phyloP scores from a whole-genome alignment of 352 stramenopile species.

The Albugo laibachii region DNA sequence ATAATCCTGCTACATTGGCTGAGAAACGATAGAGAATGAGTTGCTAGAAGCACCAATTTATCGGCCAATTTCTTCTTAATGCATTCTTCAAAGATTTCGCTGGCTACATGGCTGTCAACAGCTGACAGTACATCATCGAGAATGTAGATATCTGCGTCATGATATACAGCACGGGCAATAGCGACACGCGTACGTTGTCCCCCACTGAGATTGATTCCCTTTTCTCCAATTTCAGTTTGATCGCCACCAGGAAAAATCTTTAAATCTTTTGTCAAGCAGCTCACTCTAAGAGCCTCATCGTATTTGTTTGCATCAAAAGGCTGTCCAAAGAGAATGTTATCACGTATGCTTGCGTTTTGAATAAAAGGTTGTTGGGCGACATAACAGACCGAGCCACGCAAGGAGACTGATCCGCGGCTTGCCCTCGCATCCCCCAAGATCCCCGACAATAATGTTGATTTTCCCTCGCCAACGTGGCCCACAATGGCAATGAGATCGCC shows the following conservation, averaged over 20 bases:
- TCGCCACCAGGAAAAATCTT: slow-evolving; percentile 34
- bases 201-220: slow-evolving; percentile 70
- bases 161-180: slow-evolving; percentile 38
- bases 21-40: slow-evolving; percentile 20
- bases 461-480: slow-evolving; percentile 34
- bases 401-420: slow-evolving; percentile 19
- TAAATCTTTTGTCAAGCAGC: slow-evolving; percentile 21
- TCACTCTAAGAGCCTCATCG: slow-evolving; percentile 1
- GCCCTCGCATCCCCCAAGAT: slow-evolving; percentile 40
- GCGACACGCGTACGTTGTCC: slow-evolving; percentile 59
- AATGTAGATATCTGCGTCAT: slow-evolving; percentile 26
- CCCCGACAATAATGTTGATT: slow-evolving; percentile 47
- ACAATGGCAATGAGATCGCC: slow-evolving; percentile 47
- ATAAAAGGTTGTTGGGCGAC: slow-evolving; percentile 92
- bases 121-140: slow-evolving; percentile 50
- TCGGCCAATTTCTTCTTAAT: slow-evolving; percentile 6
- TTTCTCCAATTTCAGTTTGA: slow-evolving; percentile 40
- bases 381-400: slow-evolving; percentile 84
- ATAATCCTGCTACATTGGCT: slow-evolving; percentile 38
- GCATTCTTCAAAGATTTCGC: slow-evolving; percentile 17
- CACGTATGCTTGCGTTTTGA: slow-evolving; percentile 85
- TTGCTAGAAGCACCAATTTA: slow-evolving; percentile 12
- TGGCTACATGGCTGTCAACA: slow-evolving; percentile 25
- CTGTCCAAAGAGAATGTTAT: slow-evolving; percentile 93
- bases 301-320: slow-evolving; percentile 29